phyloP scores from a whole-genome alignment of 148 eudicot genomes.

The Persicaria maculosa region DNA sequence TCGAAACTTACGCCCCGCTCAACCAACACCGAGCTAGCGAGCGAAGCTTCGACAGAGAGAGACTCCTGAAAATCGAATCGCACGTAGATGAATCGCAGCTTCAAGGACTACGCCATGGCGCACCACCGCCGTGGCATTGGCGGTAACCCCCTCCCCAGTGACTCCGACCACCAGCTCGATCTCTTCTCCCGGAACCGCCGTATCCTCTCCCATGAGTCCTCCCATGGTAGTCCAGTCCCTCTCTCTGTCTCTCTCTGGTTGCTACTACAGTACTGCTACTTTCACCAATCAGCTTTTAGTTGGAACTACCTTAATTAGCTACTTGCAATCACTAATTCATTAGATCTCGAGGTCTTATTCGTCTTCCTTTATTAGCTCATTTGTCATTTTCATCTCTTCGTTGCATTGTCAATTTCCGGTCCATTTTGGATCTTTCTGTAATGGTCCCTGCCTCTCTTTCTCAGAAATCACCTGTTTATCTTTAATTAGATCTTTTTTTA shows the following conservation, averaged over 20 bases:
- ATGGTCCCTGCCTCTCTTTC: slow-evolving; percentile 3
- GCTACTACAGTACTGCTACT: neutral
- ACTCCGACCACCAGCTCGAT: slow-evolving; percentile 29
- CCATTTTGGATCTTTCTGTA: slow-evolving; percentile 1
- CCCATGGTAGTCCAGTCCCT: slow-evolving; percentile 39
- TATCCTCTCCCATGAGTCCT: slow-evolving; percentile 28
- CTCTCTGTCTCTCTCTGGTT: neutral
- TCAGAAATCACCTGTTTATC: too few species aligned
- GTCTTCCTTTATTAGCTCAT: neutral
- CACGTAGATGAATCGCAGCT: slow-evolving; percentile 21
- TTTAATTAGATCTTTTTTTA: too few species aligned
- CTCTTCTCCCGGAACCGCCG: slow-evolving; percentile 57
- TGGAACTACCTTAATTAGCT: neutral
- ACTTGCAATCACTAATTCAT: neutral
- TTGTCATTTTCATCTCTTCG: neutral
- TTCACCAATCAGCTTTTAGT: neutral
- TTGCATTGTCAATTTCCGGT: neutral
- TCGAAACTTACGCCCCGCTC: too few species aligned
- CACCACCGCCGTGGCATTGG: slow-evolving; percentile 21
- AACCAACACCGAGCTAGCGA: too few species aligned
- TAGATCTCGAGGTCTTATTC: neutral
- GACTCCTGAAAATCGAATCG: too few species aligned
- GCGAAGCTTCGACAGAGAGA: too few species aligned
- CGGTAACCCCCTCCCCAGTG: slow-evolving; percentile 13
- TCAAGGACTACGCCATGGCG: slow-evolving; percentile 13